Base-by-base conservation (phyloP, 306 rosid species). In the Herpetospermum pedunculosum region DNA sequence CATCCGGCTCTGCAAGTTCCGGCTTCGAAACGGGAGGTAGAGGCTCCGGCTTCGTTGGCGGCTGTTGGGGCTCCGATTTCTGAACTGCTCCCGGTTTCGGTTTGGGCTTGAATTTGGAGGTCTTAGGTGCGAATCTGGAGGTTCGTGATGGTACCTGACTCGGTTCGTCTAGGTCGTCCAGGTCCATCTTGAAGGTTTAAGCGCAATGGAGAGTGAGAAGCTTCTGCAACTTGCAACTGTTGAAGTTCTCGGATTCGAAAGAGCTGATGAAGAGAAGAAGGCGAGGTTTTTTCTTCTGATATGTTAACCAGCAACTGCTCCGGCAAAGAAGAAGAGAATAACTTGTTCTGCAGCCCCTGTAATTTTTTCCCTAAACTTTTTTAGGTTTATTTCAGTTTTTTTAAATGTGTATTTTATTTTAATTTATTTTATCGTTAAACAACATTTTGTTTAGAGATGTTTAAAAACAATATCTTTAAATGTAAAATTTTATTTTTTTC, bases 101-200 rank as follows among this genome's bases (percentile, higher is more conserved):
- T 78, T 79, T 89, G 11, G 88, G 84, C 77, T 82, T 92, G 75
- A 76, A 70, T 79, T 84, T 90, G 15, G 89, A 82, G 79, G 85
- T 71, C 72, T 87, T 85, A 37, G 95, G 98, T 32, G 88, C 90
- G 72, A 88, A 94, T 77, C 78, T 77, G 65, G 88, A 76, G 67
- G 75, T 62, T 40, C 98, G 85, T 47, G 94, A 40, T 44, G 90
- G 83, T 46, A 32, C 83, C 57, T 78, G 75, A 80, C 19, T 47
- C 29, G 87, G 86, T 18, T 23, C 82, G 26, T 84, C 96, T 19
- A 93, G 53, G 77, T 88, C 97, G 77, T 89, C 98, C 10, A 91
- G 73, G 82, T 94, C 96, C 98, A 93, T 93, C 15, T n/a, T 80
- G 11, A 73, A 28, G 19, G 49, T 8, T 62, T 68, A 34, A n/a